phyloP scores from a whole-genome alignment of 2,329 filamentous ascomycete species.

The Diaporthe destruens region DNA sequence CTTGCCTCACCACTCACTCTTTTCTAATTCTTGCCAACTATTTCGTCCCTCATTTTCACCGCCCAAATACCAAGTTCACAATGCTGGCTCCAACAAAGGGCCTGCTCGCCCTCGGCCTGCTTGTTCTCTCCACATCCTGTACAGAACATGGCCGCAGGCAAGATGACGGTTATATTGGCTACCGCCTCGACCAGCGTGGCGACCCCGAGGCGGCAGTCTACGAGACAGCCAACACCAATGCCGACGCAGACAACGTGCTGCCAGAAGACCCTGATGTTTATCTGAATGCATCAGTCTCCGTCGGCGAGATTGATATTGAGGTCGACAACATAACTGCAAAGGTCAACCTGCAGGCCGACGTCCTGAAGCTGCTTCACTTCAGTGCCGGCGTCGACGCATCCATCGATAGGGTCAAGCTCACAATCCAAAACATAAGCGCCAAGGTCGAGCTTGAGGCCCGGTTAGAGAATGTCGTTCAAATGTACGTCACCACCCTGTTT shows the following conservation, averaged over 20 bases:
- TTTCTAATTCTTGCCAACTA: not conserved
- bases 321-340: constrained; percentile 72
- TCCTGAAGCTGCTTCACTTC: constrained; percentile 69
- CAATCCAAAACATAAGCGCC: constrained; percentile 70
- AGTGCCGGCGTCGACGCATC: constrained; percentile 71
- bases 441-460: constrained; percentile 71
- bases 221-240: constrained; percentile 63
- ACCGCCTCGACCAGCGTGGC: constrained; percentile 63
- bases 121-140: constrained; percentile 28
- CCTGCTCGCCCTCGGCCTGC: constrained; percentile 18
- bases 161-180: constrained; percentile 66
- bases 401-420: constrained; percentile 67
- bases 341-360: constrained; percentile 70
- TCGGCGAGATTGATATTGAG: constrained; percentile 69
- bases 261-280: constrained; percentile 68
- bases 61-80: not conserved
- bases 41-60: constrained; percentile 1
- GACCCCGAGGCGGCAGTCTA: constrained; percentile 65
- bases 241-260: constrained; percentile 55
- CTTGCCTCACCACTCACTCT: not conserved
- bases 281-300: constrained; percentile 69
- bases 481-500: constrained; percentile 50
- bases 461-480: constrained; percentile 69
- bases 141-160: constrained; percentile 44
- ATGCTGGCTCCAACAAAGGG: not conserved